Base-by-base conservation (phyloP, 257 asterid genomes). In the Gynochthodes officinalis region DNA sequence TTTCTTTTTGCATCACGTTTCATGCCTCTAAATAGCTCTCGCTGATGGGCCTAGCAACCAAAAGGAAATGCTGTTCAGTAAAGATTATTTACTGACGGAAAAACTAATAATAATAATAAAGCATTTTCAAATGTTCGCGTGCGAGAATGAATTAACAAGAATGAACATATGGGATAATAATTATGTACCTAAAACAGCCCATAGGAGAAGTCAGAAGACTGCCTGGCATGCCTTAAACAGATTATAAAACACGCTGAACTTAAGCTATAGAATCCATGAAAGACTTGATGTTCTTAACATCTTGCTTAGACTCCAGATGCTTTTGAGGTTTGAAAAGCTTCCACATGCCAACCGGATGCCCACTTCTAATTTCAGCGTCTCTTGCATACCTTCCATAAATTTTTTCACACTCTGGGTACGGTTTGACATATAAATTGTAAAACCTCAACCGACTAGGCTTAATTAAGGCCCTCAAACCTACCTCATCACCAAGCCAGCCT, bases 341-440 rank as follows among this genome's bases (percentile, higher is more conserved):
- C 98, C 98, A 93, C 92, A 93, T 71, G 59, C 96, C 98, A 65
- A 83, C 80, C 2, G 96, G 92, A 75, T 86, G 96, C 28, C 78
- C 82, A 32, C 46, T 83, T 64, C 64, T 84, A 73, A 53, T 79
- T 48, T 72, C 73, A 63, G 52, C 72, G 52, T 65, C 80, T 58
- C 73, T 71, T 39, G 78, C 78, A 72, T 84, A 82, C 78, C 90
- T 89, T 43, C 97, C 97, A 52, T 94, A 91, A 18, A 89, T 82
- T 83, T 82, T 61, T 65, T 94, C 96, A 72, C 96, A 88, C 75
- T 91, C 95, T 9, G 97, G 97, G 78, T 94, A 94, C 21, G 97
- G 97, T 87, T 91, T 91, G 59, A 89, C 96, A 69, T 88, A 94
- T 79, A 87, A 71, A 75, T 94, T 94, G 76, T 91, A 94, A 81